These are phyloP conservation scores for Lathyrus aphaca DNA, from an alignment of 306 rosid species.

Conservation along the genomic window DNA sequence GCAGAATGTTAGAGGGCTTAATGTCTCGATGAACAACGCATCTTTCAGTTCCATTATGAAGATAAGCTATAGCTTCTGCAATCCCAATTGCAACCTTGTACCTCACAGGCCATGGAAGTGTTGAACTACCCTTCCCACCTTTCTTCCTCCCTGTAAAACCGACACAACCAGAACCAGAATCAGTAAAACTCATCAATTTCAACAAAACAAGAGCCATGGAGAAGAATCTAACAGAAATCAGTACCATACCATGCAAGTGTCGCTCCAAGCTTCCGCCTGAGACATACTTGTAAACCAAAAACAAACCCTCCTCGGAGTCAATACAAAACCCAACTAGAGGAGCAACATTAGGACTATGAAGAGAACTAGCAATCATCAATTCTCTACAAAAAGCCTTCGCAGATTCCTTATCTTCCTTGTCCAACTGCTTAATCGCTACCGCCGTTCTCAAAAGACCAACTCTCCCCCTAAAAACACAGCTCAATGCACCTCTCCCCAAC, in stretches of 20 bases:
- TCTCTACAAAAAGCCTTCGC: slow-evolving; percentile 92
- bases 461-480: slow-evolving; percentile 89
- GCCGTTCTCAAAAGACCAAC: slow-evolving; percentile 80
- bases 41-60: slow-evolving; percentile 92
- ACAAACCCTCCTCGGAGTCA: slow-evolving; percentile 84
- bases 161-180: slow-evolving; percentile 24
- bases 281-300: slow-evolving; percentile 86
- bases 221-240: slow-evolving; percentile 9
- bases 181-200: slow-evolving; percentile 35
- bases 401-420: slow-evolving; percentile 92
- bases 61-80: slow-evolving; percentile 81
- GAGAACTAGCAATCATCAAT: slow-evolving; percentile 90
- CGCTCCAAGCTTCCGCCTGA: slow-evolving; percentile 94
- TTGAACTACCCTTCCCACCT: slow-evolving; percentile 55
- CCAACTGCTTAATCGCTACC: slow-evolving; percentile 84
- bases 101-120: slow-evolving; percentile 85
- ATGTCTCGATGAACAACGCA: slow-evolving; percentile 94
- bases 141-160: slow-evolving; percentile 71
- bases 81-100: slow-evolving; percentile 88
- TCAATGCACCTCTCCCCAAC: slow-evolving; percentile 93
- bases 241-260: slow-evolving; percentile 79
- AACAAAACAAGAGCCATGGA: slow-evolving; percentile 20
- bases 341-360: slow-evolving; percentile 70
- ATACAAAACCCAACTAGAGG: slow-evolving; percentile 88
- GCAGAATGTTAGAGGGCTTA: slow-evolving; percentile 95